A percentile compares a stretch with the other conserved stretches of the same genome.
phyloP scores from a whole-genome alignment of 805 yeast genomes.

The Zygoascus tannicola region DNA sequence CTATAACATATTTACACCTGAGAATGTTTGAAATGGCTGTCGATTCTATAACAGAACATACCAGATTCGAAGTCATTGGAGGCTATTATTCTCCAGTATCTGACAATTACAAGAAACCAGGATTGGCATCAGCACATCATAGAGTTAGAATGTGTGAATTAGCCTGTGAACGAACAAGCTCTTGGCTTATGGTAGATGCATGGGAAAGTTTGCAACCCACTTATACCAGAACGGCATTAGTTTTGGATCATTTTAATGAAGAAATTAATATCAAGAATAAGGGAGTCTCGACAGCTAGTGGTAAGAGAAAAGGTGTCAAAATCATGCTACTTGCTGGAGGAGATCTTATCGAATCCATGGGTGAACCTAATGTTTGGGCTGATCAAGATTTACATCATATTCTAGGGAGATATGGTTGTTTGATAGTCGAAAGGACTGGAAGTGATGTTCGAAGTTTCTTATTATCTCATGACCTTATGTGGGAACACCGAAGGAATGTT shows the following conservation, averaged over 20 bases:
- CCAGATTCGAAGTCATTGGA: slow-evolving; percentile 90
- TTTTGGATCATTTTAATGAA: slow-evolving; percentile 91
- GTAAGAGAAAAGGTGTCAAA: slow-evolving; percentile 65
- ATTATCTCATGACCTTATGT: slow-evolving; percentile 92
- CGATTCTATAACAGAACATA: slow-evolving; percentile 84
- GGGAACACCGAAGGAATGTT: slow-evolving; percentile 87
- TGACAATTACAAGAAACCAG: slow-evolving; percentile 88
- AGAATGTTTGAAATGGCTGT: slow-evolving; percentile 99
- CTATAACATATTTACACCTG: slow-evolving; percentile 87
- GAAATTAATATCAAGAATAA: slow-evolving; percentile 87
- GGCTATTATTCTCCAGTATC: slow-evolving; percentile 91
- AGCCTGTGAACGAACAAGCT: slow-evolving; percentile 92
- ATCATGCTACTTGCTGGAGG: slow-evolving; percentile 97
- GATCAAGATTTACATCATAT: slow-evolving; percentile 92
- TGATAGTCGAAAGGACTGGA: slow-evolving; percentile 95
- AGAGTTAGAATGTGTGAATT: slow-evolving; percentile 97
- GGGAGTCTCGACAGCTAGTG: slow-evolving; percentile 51
- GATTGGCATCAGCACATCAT: slow-evolving; percentile 79
- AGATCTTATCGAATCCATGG: slow-evolving; percentile 95
- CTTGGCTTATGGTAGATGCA: slow-evolving; percentile 99
- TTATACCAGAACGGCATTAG: slow-evolving; percentile 90
- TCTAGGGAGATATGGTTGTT: slow-evolving; percentile 89
- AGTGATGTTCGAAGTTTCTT: slow-evolving; percentile 89
- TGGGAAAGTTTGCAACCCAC: slow-evolving; percentile 93
- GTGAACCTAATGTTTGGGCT: slow-evolving; percentile 99